These are phyloP conservation scores for Senna siamea DNA, from an alignment of 306 rosid species.

Conservation along the genomic window DNA sequence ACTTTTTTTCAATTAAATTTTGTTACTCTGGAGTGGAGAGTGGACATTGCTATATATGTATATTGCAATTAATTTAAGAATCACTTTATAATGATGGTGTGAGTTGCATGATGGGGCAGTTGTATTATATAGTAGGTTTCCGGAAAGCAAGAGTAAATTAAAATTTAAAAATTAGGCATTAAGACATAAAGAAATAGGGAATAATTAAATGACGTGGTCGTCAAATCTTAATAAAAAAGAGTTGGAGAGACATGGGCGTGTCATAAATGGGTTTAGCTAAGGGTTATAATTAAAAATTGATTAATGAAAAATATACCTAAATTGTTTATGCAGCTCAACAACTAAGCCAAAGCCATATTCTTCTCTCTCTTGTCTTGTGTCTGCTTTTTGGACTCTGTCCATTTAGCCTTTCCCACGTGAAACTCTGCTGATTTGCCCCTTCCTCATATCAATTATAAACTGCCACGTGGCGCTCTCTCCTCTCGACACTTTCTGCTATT, in stretches of 20 bases:
- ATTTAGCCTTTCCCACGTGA: constrained; percentile 44
- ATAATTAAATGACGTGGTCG: constrained; percentile 4
- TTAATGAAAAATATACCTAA: no score
- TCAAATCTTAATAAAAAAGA: neutral
- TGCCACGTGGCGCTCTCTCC: constrained; percentile 38
- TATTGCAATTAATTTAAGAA: neutral
- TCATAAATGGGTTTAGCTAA: constrained; percentile 24
- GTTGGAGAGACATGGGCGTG: constrained; percentile 48
- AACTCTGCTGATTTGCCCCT: constrained; percentile 31
- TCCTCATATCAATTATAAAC: constrained; percentile 10
- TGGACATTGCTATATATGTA: no score
- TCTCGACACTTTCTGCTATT: constrained; percentile 21
- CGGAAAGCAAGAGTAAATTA: constrained; percentile 20
- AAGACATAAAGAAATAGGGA: neutral
- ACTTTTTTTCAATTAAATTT: no score
- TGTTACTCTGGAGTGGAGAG: no score
- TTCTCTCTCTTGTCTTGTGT: constrained; percentile 19
- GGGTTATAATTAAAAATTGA: neutral
- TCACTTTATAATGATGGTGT: constrained; percentile 5
- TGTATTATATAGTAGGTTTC: neutral
- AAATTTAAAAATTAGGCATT: neutral
- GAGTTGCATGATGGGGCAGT: neutral
- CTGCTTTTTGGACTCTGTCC: constrained; percentile 8
- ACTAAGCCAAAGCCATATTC: constrained; percentile 41
- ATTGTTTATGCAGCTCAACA: constrained; percentile 26